phyloP scores from a whole-genome alignment of 2,329 filamentous ascomycete species.

The Nothopassalora personata region DNA sequence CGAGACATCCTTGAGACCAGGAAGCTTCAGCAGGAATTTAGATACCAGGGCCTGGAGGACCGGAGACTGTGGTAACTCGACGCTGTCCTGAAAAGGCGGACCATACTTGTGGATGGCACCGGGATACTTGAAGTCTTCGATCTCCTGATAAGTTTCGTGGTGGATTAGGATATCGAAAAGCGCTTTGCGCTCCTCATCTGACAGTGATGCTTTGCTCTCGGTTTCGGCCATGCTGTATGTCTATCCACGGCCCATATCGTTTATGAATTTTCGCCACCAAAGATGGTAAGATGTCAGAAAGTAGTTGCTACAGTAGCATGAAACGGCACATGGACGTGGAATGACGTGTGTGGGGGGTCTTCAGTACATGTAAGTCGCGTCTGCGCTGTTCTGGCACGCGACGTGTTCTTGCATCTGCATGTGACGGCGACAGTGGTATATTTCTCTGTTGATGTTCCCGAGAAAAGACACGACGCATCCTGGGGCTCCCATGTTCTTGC shows the following conservation, averaged over 20 bases:
- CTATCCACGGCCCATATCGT: not conserved
- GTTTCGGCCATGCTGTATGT: conserved; percentile 12
- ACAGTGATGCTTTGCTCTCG: conserved; percentile 28
- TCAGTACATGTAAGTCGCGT: not conserved
- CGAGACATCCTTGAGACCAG: conserved; percentile 60
- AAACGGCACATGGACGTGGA: not conserved
- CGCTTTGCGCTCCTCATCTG: conserved; percentile 44
- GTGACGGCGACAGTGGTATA: not conserved
- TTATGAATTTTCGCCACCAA: not conserved
- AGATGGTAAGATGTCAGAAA: not conserved
- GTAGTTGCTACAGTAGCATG: not conserved
- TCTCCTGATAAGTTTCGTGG: conserved; percentile 57
- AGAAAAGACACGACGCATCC: not conserved
- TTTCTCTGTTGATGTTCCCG: not conserved
- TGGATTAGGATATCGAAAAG: conserved; percentile 53
- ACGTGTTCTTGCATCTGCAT: not conserved
- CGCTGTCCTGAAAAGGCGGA: conserved; percentile 56
- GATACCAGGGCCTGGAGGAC: conserved; percentile 64
- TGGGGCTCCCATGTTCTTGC: not conserved
- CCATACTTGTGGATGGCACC: conserved; percentile 63
- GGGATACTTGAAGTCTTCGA: conserved; percentile 64
- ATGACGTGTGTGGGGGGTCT: conserved; percentile 3
- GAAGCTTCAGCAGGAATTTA: conserved; percentile 59
- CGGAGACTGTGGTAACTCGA: conserved; percentile 52
- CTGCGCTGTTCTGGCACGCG: not conserved